phyloP scores from a whole-genome alignment of 495 filamentous ascomycete genomes.

The Tuber indicum region DNA sequence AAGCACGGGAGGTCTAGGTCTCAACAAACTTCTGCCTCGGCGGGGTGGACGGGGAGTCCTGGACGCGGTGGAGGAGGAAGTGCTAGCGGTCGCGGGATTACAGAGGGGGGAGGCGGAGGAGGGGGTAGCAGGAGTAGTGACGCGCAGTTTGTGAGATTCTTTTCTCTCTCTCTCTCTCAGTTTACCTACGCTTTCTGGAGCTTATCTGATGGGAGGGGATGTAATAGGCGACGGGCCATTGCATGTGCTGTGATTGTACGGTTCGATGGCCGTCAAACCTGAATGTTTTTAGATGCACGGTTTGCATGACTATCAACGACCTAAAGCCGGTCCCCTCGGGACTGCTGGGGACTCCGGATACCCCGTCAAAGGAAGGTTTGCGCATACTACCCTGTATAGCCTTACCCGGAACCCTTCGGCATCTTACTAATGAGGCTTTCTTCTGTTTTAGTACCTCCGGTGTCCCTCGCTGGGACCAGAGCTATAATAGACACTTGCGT shows the following conservation, averaged over 20 bases:
- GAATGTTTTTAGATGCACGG: conserved; percentile 71
- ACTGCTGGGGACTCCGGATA: neutral
- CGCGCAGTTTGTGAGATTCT: neutral
- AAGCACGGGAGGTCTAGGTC: neutral
- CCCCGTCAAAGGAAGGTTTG: conserved; percentile 7
- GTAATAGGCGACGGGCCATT: conserved; percentile 57
- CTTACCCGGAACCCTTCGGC: neutral
- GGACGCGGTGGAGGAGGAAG: conserved; percentile 1
- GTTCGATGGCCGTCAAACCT: conserved; percentile 77
- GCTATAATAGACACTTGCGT: conserved; percentile 27
- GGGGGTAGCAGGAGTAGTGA: neutral
- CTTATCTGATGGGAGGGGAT: neutral
- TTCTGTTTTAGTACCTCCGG: conserved; percentile 10
- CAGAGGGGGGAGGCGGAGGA: neutral
- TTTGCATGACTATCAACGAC: conserved; percentile 83
- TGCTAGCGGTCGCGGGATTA: neutral
- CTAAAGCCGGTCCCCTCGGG: conserved; percentile 48
- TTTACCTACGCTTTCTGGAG: neutral
- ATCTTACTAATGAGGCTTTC: neutral
- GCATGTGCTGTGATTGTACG: conserved; percentile 73
- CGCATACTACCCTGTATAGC: neutral
- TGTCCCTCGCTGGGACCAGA: conserved; percentile 26
- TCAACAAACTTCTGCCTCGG: neutral
- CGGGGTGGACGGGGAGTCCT: conserved; percentile 8
- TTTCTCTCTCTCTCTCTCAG: neutral